Percentiles rank a stretch among this genome's conserved stretches.
These are phyloP conservation scores for Elasticomyces elasticus DNA, from an alignment of 495 filamentous ascomycete genomes.

Conservation along the genomic window DNA sequence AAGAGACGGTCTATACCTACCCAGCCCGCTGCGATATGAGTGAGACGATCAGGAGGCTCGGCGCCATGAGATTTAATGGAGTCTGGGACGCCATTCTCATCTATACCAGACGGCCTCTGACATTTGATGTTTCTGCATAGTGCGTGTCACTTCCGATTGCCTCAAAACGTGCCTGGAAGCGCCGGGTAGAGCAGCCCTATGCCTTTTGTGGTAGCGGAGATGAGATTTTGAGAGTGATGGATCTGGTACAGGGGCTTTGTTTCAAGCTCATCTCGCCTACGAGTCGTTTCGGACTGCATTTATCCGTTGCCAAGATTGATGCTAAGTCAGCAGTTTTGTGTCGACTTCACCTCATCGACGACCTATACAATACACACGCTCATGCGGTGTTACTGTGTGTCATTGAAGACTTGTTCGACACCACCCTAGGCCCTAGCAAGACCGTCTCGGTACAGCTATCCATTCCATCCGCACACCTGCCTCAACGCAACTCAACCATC, in stretches of 20 bases:
- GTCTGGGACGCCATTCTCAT: not conserved
- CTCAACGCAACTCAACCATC: too few species aligned
- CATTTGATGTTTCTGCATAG: not conserved
- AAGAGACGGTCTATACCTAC: not conserved
- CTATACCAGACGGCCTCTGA: not conserved
- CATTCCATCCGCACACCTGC: too few species aligned
- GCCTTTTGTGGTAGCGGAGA: not conserved
- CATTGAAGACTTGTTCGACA: too few species aligned
- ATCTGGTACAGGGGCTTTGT: not conserved
- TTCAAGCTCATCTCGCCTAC: too few species aligned
- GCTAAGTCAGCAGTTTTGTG: too few species aligned
- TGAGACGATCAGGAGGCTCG: not conserved
- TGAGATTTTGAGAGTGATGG: not conserved
- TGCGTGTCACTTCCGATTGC: not conserved
- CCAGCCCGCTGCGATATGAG: slow-evolving; percentile 1
- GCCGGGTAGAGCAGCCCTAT: not conserved
- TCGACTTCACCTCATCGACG: too few species aligned
- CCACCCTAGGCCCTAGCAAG: too few species aligned
- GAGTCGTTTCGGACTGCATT: not conserved
- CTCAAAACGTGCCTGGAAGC: not conserved
- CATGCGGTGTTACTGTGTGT: too few species aligned
- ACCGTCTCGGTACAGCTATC: too few species aligned
- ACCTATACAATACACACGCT: too few species aligned
- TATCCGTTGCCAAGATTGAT: too few species aligned
- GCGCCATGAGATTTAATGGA: not conserved